Percentiles rank a stretch among this genome's conserved stretches.
These are phyloP conservation scores for Hymenoscyphus scutula DNA, from an alignment of 2,329 filamentous ascomycete species.

Conservation along the genomic window DNA sequence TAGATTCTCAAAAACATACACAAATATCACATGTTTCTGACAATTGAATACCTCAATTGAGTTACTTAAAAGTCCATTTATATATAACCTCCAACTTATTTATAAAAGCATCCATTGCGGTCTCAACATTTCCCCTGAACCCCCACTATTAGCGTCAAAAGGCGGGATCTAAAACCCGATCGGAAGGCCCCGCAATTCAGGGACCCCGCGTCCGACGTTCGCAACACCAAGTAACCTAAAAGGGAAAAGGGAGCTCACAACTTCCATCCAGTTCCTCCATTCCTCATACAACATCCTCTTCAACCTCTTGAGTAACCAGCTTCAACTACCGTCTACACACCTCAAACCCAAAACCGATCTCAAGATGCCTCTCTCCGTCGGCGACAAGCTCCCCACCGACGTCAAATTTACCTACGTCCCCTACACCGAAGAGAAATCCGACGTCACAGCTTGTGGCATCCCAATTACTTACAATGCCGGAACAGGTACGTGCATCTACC, in stretches of 20 bases:
- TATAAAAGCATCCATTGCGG: conserved; percentile 31
- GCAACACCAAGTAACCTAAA: not conserved
- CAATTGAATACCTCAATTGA: not conserved
- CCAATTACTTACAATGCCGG: conserved; percentile 77
- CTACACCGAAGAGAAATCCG: conserved; percentile 65
- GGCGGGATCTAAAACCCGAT: not conserved
- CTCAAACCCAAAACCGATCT: not conserved
- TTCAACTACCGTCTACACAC: not conserved
- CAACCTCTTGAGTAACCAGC: not conserved
- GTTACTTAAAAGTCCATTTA: not conserved
- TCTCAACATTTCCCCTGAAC: not conserved
- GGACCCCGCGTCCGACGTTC: not conserved
- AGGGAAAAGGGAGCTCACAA: conserved; percentile 6
- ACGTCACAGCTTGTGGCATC: conserved; percentile 73
- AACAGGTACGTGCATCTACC: conserved; percentile 50
- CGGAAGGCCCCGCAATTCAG: not conserved
- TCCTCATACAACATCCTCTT: conserved; percentile 2
- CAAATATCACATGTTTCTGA: not conserved
- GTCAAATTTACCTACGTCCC: conserved; percentile 84
- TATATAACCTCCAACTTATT: no score
- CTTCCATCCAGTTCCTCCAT: conserved; percentile 2
- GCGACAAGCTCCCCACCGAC: conserved; percentile 78
- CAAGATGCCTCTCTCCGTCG: conserved; percentile 50
- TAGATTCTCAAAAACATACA: no score
- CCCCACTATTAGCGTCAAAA: conserved; percentile 19